Base-by-base conservation (phyloP, 176 grass and related monocot species). In the Cenchrus fungigraminus region DNA sequence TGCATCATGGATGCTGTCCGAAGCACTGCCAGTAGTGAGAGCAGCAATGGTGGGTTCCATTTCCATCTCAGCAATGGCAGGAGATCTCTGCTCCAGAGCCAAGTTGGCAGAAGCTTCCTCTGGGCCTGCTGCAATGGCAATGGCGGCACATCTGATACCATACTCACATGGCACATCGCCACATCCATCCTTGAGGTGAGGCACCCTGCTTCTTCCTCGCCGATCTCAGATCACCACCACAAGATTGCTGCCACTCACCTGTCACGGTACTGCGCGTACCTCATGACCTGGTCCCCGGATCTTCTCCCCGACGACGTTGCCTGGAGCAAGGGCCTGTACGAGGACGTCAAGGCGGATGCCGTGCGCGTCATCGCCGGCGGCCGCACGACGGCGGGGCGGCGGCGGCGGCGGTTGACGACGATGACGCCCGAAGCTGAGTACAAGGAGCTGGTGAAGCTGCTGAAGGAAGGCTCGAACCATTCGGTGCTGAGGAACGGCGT, bases 111-210 rank as follows among this genome's bases (percentile, higher is more conserved):
- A n/a, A 12, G 9, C 14, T 40, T 75, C 31, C 71, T 55, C 0
- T 76, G 46, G 46, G 13, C 13, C 6, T 46, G 31, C 6, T 46
- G 31, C 9, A 58, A 8, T 5, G 53, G 42, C 22, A 47, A 25
- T 17, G 15, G 83, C 7, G 15, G 83, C 7, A 60, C 12, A 2
- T 25, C 65, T 6, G 53, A 69, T 0, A 69, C 3, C 25, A 47
- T 85, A 7, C 74, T 85, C 3, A 29, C 57, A 12, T 78, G 25
- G 25, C 74, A 85, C 83, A 61, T 85, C 1, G 53, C 83, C 25
- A 85, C 83, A 6, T 16, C 11, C 83, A 70, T 85, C 53, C 19
- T n/a, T 7, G 74, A 78, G 28, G 40, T 70, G 25, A 68, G 53
- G 51, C 1, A 42, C 28, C 70, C 74, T 34, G 1, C 68, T 49